These are phyloP conservation scores for Closterium sp. DNA, from an alignment of 139 green algal species.

Conservation along the genomic window DNA sequence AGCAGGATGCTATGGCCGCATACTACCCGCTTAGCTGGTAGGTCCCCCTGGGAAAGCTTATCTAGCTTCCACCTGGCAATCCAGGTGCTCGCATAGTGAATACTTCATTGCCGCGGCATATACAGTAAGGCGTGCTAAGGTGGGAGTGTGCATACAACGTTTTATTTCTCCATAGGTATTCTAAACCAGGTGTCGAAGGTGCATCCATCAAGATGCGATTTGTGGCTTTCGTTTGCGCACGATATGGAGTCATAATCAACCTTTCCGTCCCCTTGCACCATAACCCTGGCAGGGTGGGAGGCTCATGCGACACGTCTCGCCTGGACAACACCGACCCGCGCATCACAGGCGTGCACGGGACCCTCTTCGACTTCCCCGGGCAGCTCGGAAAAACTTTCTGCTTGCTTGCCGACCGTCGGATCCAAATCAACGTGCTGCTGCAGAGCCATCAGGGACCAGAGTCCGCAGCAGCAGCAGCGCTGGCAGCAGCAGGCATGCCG, in stretches of 20 bases:
- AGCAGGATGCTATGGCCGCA: neutral
- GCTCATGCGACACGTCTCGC: neutral
- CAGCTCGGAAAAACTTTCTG: neutral
- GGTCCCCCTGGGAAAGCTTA: neutral
- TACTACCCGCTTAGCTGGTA: neutral
- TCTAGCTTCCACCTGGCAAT: no score
- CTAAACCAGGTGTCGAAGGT: no score
- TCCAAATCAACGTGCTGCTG: neutral
- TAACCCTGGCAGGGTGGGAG: neutral
- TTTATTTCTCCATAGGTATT: no score
- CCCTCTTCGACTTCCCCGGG: neutral
- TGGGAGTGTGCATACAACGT: neutral
- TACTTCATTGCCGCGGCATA: neutral
- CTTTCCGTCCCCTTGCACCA: neutral
- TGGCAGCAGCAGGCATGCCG: neutral
- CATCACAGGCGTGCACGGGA: neutral
- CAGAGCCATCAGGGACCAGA: neutral
- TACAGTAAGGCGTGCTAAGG: neutral
- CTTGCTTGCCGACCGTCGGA: neutral
- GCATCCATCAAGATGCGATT: no score
- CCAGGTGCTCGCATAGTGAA: no score
- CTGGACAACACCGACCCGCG: neutral
- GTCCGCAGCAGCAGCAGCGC: neutral
- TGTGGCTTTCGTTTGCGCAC: no score
- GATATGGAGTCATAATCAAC: no score